Base-by-base conservation (phyloP, 805 yeast genomes). In the Cyberlindnera galapagoensis region DNA sequence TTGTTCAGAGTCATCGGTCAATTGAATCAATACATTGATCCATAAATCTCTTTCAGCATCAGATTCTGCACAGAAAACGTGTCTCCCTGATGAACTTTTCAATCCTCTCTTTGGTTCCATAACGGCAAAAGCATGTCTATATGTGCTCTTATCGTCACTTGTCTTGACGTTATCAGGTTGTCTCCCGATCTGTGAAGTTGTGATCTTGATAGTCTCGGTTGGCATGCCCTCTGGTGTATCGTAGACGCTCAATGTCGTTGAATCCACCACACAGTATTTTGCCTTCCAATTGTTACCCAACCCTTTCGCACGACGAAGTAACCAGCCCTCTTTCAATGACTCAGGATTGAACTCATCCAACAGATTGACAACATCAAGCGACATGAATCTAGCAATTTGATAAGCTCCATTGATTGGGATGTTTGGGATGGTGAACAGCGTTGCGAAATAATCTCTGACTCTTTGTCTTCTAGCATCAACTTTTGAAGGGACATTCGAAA, bases 21-120 rank as follows among this genome's bases (percentile, higher is more conserved):
- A 46, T 26, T 57, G 61, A 20, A 66, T 54, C 11, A 70, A 44
- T 0, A 62, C 62, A 12, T 70, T 65, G 7, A 82, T 71, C 92
- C 94, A 83, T 8, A 60, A 60, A 46, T 80, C 88, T 35, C 90
- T 67, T 49, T 86, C 95, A 18, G 65, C 69, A 27, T 80, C 80
- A 7, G 80, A 75, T 52, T 87, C 94, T 3, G 92, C 80, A 55
- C 94, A 84, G 33, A 86, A 69, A 31, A 73, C 68, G 47, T 80
- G 84, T 42, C 68, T 76, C 1, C 72, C 70, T 18, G 36, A 45
- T 6, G 46, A 27, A n/a, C 38, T 30, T 27, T 47, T 43, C 6
- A 46, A 16, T 7, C 38, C 42, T 30, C 59, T 65, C 30, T 62
- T 63, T 4, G 66, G 54, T 34, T 72, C 79, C 57, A 71, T 56